A percentile compares a stretch with the other conserved stretches of the same genome.
These are phyloP conservation scores for Calendula officinalis DNA, from an alignment of 129 eudicot species.

Conservation along the genomic window DNA sequence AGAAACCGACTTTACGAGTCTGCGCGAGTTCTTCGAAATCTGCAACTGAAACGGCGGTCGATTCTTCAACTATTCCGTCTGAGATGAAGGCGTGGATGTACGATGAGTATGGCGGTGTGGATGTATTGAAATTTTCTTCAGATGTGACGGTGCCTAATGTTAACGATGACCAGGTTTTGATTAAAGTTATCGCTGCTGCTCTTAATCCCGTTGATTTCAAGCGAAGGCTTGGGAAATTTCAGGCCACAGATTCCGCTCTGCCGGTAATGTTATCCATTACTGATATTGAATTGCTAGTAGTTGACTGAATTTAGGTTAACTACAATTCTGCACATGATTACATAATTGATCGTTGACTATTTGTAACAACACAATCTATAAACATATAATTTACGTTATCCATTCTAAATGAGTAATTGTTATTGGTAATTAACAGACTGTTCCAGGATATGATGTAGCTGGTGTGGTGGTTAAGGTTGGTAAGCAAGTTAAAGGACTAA, in stretches of 20 bases:
- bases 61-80: slow-evolving; percentile 47
- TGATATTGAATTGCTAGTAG: slow-evolving; percentile 3
- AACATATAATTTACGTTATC: background rate
- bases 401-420: slow-evolving; percentile 6
- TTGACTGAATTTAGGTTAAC: background rate
- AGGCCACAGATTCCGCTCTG: slow-evolving; percentile 87
- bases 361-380: background rate
- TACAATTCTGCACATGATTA: background rate
- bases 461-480: slow-evolving; percentile 45
- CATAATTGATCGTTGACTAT: background rate
- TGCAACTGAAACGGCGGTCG: slow-evolving; percentile 47
- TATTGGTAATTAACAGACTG: slow-evolving; percentile 26
- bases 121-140: slow-evolving; percentile 61
- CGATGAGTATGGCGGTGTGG: slow-evolving; percentile 82
- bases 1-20: slow-evolving; percentile 20
- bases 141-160: slow-evolving; percentile 62
- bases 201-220: slow-evolving; percentile 91
- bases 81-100: slow-evolving; percentile 91
- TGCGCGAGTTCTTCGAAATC: slow-evolving; percentile 52
- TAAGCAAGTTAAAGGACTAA: slow-evolving; percentile 32
- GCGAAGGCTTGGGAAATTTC: slow-evolving; percentile 74
- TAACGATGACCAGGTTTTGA: slow-evolving; percentile 81
- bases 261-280: slow-evolving; percentile 53
- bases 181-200: slow-evolving; percentile 91
- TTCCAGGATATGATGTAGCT: slow-evolving; percentile 48